Conservation (phyloP, 306 rosid species). For the Medicago truncatula region DNA sequence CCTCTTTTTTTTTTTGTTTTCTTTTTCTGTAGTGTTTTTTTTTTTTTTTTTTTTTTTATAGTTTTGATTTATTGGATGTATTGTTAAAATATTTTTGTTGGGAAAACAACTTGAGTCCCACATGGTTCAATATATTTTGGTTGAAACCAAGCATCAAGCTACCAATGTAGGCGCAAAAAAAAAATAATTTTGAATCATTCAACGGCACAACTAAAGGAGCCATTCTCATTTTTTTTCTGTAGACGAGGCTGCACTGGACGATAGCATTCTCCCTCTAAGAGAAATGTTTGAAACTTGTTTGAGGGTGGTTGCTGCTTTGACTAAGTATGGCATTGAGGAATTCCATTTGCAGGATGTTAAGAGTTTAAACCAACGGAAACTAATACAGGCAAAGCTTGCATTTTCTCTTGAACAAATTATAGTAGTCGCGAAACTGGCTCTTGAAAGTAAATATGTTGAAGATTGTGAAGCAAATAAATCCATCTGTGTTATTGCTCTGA, state of each 20-base stretch:
- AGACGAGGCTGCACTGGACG: slow-evolving; percentile 68
- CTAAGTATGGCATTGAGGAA: slow-evolving; percentile 70
- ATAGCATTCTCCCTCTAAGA: slow-evolving; percentile 47
- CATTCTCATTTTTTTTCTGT: slow-evolving; percentile 46
- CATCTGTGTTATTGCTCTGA: slow-evolving; percentile 48
- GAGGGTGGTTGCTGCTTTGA: slow-evolving; percentile 60
- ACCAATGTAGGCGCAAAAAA: slow-evolving; percentile 3
- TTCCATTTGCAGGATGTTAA: slow-evolving; percentile 65
- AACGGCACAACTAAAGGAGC: slow-evolving; percentile 32
- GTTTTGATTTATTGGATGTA: slow-evolving; percentile 20
- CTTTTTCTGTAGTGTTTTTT: slow-evolving; percentile 6
- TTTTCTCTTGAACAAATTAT: slow-evolving; percentile 80
- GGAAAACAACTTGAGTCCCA: slow-evolving; percentile 5
- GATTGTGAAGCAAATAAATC: slow-evolving; percentile 51
- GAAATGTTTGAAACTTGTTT: slow-evolving; percentile 72
- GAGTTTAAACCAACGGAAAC: slow-evolving; percentile 50
- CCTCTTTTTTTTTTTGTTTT: background rate
- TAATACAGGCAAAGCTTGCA: slow-evolving; percentile 76
- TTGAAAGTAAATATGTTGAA: slow-evolving; percentile 54
- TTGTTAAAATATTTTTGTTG: slow-evolving; percentile 28
- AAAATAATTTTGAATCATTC: slow-evolving; percentile 36
- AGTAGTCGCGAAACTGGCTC: slow-evolving; percentile 66
- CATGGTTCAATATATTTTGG: slow-evolving; percentile 29
- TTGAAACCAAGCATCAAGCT: slow-evolving; percentile 27
- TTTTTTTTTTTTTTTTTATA: background rate